phyloP scores from a whole-genome alignment of 1,139 yeast genomes.

The Arxiozyma slooffiae region DNA sequence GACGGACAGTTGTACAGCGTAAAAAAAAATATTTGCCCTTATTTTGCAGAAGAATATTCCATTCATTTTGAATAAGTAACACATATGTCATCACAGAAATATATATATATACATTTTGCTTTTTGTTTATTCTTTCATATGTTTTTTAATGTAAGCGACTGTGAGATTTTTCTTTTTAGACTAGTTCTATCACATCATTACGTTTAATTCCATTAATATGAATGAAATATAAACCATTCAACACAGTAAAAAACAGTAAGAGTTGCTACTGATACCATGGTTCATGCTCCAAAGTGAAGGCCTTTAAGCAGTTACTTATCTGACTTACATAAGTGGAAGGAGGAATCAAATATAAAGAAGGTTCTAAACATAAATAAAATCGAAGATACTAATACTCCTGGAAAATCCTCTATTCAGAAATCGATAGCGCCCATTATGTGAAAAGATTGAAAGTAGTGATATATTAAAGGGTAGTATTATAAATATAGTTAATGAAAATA shows the following conservation, averaged over 20 bases:
- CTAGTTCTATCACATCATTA: not conserved
- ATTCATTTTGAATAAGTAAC: too few species aligned
- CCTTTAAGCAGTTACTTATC: constrained; percentile 31
- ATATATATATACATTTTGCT: not conserved
- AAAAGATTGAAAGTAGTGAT: not conserved
- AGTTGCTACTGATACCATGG: not conserved
- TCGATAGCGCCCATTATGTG: not conserved
- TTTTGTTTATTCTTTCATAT: too few species aligned
- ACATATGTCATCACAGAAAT: not conserved
- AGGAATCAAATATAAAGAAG: constrained; percentile 21
- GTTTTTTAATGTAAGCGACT: not conserved
- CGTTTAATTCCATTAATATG: not conserved
- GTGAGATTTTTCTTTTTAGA: not conserved
- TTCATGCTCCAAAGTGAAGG: constrained; percentile 20
- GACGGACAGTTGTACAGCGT: too few species aligned
- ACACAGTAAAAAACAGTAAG: not conserved
- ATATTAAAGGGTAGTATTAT: not conserved
- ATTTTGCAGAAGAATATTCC: too few species aligned
- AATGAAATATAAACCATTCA: not conserved
- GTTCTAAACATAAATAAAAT: not conserved
- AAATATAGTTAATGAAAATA: not conserved
- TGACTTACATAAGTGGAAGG: constrained; percentile 27
- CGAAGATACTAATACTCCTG: not conserved
- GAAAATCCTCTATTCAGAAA: not conserved
- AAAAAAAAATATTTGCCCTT: too few species aligned